phyloP scores from a whole-genome alignment of 768 basidiomycete species.

The Suillus brevipes region DNA sequence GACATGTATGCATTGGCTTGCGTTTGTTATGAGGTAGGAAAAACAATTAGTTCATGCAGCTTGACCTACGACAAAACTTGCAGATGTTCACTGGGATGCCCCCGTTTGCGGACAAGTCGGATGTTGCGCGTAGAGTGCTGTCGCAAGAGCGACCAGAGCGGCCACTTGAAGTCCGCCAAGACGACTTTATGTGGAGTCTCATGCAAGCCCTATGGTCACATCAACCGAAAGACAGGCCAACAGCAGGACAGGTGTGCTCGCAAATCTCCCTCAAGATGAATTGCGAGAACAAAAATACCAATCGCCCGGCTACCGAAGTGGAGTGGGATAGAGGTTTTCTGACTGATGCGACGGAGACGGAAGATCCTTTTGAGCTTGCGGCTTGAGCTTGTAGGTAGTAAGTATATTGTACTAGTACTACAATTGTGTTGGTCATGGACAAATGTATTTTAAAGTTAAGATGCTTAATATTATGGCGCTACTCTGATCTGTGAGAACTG shows the following conservation, averaged over 20 bases:
- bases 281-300: neutral
- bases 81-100: slow-evolving; percentile 5
- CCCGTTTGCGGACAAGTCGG: neutral
- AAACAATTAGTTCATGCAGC: neutral
- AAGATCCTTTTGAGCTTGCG: neutral
- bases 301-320: neutral
- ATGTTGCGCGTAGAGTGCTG: neutral
- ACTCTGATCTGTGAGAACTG: neutral
- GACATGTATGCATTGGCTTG: slow-evolving; percentile 46
- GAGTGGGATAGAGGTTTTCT: slow-evolving; percentile 5
- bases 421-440: neutral
- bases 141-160: neutral
- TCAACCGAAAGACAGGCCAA: neutral
- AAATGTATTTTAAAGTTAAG: neutral
- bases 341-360: neutral
- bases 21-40: slow-evolving; percentile 40
- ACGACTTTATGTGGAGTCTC: slow-evolving; percentile 10
- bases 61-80: neutral
- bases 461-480: neutral
- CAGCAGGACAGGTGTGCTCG: neutral
- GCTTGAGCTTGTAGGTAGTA: neutral
- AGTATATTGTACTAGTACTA: neutral
- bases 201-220: slow-evolving; percentile 1
- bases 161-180: neutral
- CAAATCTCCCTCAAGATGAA: neutral